A percentile compares a stretch with the other conserved stretches of the same genome.
Evolutionary conservation across 2,329 filamentous ascomycete species (phyloP).

Genomic region (Epichloe aotearoae): DNA sequence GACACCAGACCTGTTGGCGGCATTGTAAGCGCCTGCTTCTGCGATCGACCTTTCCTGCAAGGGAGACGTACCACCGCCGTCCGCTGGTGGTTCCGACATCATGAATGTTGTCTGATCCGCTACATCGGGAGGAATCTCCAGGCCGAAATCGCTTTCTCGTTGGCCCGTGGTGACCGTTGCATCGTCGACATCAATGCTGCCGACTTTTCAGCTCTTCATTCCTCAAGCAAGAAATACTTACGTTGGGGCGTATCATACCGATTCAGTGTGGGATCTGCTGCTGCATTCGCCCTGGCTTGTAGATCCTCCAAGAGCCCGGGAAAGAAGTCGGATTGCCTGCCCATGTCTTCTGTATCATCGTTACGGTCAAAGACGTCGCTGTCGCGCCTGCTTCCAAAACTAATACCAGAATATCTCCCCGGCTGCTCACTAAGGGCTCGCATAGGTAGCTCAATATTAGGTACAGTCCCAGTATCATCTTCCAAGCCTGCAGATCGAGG

Average conservation of each 20-base stretch:
- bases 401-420: constrained; percentile 35
- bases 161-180: constrained; percentile 24
- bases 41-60: constrained; percentile 1
- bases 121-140: constrained; percentile 34
- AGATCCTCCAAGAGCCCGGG: constrained; percentile 33
- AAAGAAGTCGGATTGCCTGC: constrained; percentile 39
- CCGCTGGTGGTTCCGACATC: constrained; percentile 24
- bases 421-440: constrained; percentile 35
- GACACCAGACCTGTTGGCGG: not conserved
- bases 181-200: constrained; percentile 27
- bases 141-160: constrained; percentile 36
- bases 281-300: constrained; percentile 23
- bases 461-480: constrained; percentile 44
- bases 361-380: constrained; percentile 35
- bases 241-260: constrained; percentile 19
- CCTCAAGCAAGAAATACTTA: not conserved
- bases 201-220: constrained; percentile 1
- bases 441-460: constrained; percentile 47
- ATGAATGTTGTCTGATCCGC: constrained; percentile 39
- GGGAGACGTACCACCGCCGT: constrained; percentile 15
- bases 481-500: constrained; percentile 42
- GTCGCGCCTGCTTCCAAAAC: constrained; percentile 37
- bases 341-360: constrained; percentile 27
- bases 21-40: not conserved
- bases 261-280: constrained; percentile 28